Evolutionary conservation across 345 rosid genomes (phyloP), one percentile per base, ranked within the genome.

Genomic region (Gossypium arboreum): DNA sequence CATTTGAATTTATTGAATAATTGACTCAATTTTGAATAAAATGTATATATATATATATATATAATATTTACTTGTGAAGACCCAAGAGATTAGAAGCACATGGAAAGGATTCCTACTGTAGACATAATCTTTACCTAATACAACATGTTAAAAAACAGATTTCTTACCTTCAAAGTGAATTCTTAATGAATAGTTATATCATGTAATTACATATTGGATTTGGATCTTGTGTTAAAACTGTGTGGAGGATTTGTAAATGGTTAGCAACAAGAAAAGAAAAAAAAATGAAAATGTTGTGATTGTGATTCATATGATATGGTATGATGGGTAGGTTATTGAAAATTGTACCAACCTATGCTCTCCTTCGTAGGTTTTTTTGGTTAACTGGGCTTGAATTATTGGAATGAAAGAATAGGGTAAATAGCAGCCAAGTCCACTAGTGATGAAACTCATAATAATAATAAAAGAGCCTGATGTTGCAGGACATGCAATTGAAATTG

Each of bases 401-500:
- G 34, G 44, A 17, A 2, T 18, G 45, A 55, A 70, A 39, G 29
- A 69, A 44, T 79, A 24, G 24, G 63, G 29, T 34, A 4, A 34
- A 34, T 34, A 34, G 39, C 1, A 4, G 6, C 39, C 39, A 34
- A 34, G 39, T 34, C 39, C 39, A 34, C 7, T 1, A 34, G 39
- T 4, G 39, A 34, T 48, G 90, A 78, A 4, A 1, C 39, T 34
- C 39, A 34, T 34, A 34, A 34, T 29, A 29, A 29, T 29, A 29
- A 29, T 0, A 4, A 34, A 34, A 34, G 1, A 34, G 6, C 39
- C 39, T 0, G 39, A 4, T 57, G 94, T 97, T 39, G 97, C 98
- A 34, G 97, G 98, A 48, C 91, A 89, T 71, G 97, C 89, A 5
- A 61, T 94, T 43, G 97, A 94, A 73, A 85, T 91, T 34, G 97